These are phyloP conservation scores for Phytophthora pinifolia DNA, from an alignment of 352 stramenopile species.

Conservation along the genomic window DNA sequence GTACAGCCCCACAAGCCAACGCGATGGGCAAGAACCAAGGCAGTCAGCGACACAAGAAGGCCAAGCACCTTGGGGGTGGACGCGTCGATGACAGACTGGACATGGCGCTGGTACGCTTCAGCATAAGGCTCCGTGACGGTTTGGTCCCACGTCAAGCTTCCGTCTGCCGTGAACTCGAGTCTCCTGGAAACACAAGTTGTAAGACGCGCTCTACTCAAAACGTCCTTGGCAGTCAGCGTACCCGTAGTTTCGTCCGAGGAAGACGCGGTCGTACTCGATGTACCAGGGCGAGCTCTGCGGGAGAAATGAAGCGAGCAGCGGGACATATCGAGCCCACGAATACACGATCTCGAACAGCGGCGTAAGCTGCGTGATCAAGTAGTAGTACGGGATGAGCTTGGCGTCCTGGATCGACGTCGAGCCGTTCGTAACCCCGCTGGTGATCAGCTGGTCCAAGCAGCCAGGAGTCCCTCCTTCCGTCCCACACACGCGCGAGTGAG, in stretches of 20 bases:
- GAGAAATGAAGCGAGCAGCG: constrained; percentile 21
- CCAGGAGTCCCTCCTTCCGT: constrained; percentile 1
- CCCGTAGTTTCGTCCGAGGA: constrained; percentile 69
- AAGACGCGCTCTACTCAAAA: neutral
- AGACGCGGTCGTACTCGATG: constrained; percentile 41
- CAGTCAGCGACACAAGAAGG: constrained; percentile 17
- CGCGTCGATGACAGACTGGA: constrained; percentile 35
- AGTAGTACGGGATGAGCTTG: constrained; percentile 63
- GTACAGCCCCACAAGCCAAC: constrained; percentile 7
- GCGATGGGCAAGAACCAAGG: constrained; percentile 14
- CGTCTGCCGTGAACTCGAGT: constrained; percentile 31
- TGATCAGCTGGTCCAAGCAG: constrained; percentile 68
- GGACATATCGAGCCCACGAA: constrained; percentile 21
- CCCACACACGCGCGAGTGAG: constrained; percentile 47
- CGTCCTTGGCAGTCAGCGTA: constrained; percentile 24
- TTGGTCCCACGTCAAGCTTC: constrained; percentile 35
- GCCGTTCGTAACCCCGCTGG: constrained; percentile 57
- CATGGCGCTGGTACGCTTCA: constrained; percentile 13
- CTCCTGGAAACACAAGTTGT: constrained; percentile 19
- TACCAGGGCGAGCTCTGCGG: constrained; percentile 32
- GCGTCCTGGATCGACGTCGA: constrained; percentile 58
- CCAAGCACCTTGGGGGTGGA: constrained; percentile 18
- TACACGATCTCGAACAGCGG: constrained; percentile 28
- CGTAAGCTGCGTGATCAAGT: constrained; percentile 40
- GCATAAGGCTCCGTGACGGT: constrained; percentile 36